Evolutionary conservation across 1,284 basidiomycete species (phyloP).

Genomic region (Boletellus sp.): DNA sequence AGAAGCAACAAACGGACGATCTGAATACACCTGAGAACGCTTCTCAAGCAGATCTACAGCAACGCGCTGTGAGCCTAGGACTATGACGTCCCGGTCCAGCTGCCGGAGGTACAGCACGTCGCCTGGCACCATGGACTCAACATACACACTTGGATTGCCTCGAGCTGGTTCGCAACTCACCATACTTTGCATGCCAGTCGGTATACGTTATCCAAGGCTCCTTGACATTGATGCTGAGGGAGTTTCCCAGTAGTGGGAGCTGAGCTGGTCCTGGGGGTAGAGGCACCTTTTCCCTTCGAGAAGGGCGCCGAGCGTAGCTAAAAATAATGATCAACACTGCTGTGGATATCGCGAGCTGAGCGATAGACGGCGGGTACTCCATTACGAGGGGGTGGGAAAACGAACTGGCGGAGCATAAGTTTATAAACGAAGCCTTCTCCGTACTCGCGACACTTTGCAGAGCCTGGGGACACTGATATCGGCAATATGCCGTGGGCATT

Average conservation of each 20-base stretch:
- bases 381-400: too few relatives aligned
- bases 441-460: too few relatives aligned
- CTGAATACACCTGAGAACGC: slow-evolving; percentile 10
- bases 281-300: slow-evolving; percentile 5
- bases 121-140: slow-evolving; percentile 1
- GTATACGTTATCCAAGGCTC: slow-evolving; percentile 17
- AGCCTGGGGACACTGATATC: too few relatives aligned
- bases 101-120: slow-evolving; percentile 9
- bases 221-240: not conserved
- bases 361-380: not conserved
- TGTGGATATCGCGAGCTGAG: not conserved
- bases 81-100: slow-evolving; percentile 13
- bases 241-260: slow-evolving; percentile 13
- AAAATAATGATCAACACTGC: slow-evolving; percentile 1
- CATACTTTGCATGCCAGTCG: slow-evolving; percentile 11
- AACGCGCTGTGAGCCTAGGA: slow-evolving; percentile 8
- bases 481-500: too few relatives aligned
- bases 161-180: not conserved
- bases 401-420: too few relatives aligned
- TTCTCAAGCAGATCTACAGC: slow-evolving; percentile 14
- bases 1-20: slow-evolving; percentile 12
- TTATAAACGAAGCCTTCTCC: too few relatives aligned
- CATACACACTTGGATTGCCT: not conserved
- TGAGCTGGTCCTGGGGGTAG: slow-evolving; percentile 7
- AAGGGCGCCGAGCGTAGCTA: not conserved